phyloP scores from a whole-genome alignment of 352 stramenopile species.

The Globisporangium nunn region DNA sequence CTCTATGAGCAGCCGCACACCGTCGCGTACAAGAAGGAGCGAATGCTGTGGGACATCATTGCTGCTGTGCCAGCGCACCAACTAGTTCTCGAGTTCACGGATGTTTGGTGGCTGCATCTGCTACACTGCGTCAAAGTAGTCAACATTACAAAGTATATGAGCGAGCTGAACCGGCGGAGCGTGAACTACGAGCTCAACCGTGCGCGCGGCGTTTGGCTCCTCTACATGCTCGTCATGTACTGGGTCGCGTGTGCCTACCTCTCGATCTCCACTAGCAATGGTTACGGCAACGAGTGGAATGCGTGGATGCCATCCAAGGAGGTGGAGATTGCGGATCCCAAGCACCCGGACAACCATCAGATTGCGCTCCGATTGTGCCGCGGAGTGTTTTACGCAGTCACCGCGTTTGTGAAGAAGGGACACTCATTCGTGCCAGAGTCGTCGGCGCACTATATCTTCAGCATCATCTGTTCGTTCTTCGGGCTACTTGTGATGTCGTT shows the following conservation, averaged over 20 bases:
- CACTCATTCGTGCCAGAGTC: constrained; percentile 24
- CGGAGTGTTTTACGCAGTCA: constrained; percentile 38
- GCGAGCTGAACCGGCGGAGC: constrained; percentile 48
- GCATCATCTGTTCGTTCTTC: constrained; percentile 35
- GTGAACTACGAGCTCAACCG: constrained; percentile 45
- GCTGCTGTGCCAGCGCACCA: constrained; percentile 34
- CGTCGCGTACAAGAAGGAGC: constrained; percentile 31
- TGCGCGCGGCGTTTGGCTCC: constrained; percentile 31
- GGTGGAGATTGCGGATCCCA: constrained; percentile 12
- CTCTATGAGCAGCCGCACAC: constrained; percentile 41
- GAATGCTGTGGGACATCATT: constrained; percentile 32
- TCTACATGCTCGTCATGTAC: constrained; percentile 54
- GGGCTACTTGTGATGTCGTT: constrained; percentile 51
- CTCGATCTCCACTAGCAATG: constrained; percentile 23
- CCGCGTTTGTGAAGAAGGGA: constrained; percentile 51
- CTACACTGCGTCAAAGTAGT: constrained; percentile 40
- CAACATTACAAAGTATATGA: constrained; percentile 52
- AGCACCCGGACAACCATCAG: constrained; percentile 14
- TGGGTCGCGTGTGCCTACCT: constrained; percentile 51
- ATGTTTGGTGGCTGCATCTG: constrained; percentile 23
- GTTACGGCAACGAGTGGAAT: constrained; percentile 40
- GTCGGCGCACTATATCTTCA: constrained; percentile 28
- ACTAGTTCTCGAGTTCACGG: constrained; percentile 26
- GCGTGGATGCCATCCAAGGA: constrained; percentile 24
- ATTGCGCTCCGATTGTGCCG: constrained; percentile 35